Evolutionary conservation across 139 green algal species (phyloP), one percentile per base, ranked within the genome.

Genomic region (Tetraselmis chui): DNA sequence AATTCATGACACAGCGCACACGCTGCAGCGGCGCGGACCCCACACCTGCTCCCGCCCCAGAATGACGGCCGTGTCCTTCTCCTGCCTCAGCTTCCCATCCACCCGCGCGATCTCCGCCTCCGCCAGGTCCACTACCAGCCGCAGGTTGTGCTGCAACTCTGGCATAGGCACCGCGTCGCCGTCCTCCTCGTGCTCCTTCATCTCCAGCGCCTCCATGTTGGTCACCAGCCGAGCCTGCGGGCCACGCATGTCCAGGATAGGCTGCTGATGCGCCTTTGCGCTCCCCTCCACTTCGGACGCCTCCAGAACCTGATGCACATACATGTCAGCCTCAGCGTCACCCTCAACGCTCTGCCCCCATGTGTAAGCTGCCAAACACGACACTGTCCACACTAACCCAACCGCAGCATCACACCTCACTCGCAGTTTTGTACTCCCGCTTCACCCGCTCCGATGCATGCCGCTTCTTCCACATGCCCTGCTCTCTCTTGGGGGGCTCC

Each of bases 71-170:
- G 91, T 94, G 89, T 96, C 92, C 84, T 97, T 94, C 89, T 98
- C 92, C 30, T 94, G 90, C 58, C 92, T 80, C 74, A 98, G 87
- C 79, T 90, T 88, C 25, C 85, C 89, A 77, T 98, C 94, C 76
- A 96, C 82, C 78, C 83, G 87, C 81, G 93, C 88, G 78, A 99
- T 96, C 82, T 97, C 91, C 1, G 89, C 90, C 82, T 98, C 96
- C 2, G 93, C 93, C 67, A 98, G 82, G 78, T 97, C 93, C 24
- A 97, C 93, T 76, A 98, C 87, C 86, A 98, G 89, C 28, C 92
- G 89, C 92, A 99, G 89, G 92, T 99, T 99, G 91, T 99, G 97
- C 87, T 97, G 92, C 79, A 99, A 90, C 91, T 99, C 97, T 0
- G 96, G 94, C 92, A 99, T 97, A 32, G 95, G 95, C 23, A 88